Evolutionary conservation across 2,329 filamentous ascomycete genomes (phyloP), one percentile per base, ranked within the genome.

Genomic region (Macrophomina pseudophaseolina): DNA sequence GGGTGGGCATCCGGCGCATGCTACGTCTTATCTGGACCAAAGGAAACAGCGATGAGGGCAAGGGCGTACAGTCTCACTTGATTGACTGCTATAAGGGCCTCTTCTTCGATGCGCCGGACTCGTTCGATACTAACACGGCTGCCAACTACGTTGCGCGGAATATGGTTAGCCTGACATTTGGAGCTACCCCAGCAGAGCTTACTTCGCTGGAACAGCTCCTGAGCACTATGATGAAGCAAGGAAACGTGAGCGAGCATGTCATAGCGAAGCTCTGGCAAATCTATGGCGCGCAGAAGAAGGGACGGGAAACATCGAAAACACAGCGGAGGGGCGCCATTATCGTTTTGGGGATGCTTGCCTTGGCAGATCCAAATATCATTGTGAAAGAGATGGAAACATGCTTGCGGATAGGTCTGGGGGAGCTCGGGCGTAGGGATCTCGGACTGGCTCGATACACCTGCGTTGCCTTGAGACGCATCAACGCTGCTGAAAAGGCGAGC

Each of bases 121-220:
- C 89, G 4, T 97, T 97, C 80, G 92, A 86, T 67, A 83, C 89
- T 35, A 97, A 97, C 71, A 94, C 97, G 74, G 90, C 94, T 2
- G 94, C 95, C 56, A 97, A 96, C 77, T 99, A 96, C 76, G 91
- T 99, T 74, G 94, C 94, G 32, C 89, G 94, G 69, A 99, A 98
- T 80, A 99, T 99, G 94, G 98, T 98, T 79, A 97, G 94, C 84
- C 82, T 99, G 74, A 99, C 95, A 0, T 98, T 97, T 78, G 94
- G 94, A 33, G 94, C 94, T 1, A 97, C 94, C 0, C 93, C 94
- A 0, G 95, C 96, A 0, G 95, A 99, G 76, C 83, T 99, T 65
- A 99, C 95, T 0, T 98, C 93, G 54, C 84, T 99, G 8, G 95
- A 99, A 79, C 95, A 99, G 79, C 84, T 99, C 3, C 84, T 99